Evolutionary conservation across 2,329 filamentous ascomycete species (phyloP).

Genomic region (Camptophora hylomeconis): DNA sequence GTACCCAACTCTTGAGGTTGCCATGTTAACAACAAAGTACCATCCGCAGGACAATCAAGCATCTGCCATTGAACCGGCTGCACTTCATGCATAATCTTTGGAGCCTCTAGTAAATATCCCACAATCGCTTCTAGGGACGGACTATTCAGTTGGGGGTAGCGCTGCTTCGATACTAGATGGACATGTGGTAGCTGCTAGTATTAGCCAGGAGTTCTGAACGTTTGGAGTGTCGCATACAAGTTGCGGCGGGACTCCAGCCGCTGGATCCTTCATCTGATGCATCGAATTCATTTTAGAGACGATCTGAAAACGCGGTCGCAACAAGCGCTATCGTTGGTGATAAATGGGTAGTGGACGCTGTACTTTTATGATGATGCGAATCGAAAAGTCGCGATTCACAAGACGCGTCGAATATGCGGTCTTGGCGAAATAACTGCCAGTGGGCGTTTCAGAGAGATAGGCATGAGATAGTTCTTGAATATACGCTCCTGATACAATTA

Average conservation of each 20-base stretch:
- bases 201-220: constrained; percentile 4
- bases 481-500: too few species aligned
- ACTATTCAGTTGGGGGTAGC: constrained; percentile 61
- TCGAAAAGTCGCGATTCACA: too few species aligned
- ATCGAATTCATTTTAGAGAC: too few species aligned
- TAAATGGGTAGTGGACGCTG: too few species aligned
- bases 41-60: constrained; percentile 68
- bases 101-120: constrained; percentile 70
- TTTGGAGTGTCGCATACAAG: constrained; percentile 22
- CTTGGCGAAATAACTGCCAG: too few species aligned
- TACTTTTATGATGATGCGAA: too few species aligned
- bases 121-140: constrained; percentile 66
- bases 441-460: too few species aligned
- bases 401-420: too few species aligned
- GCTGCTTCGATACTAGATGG: constrained; percentile 73
- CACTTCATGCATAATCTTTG: constrained; percentile 70
- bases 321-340: too few species aligned
- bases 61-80: constrained; percentile 91
- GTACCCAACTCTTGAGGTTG: constrained; percentile 61
- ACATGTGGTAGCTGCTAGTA: constrained; percentile 63
- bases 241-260: constrained; percentile 32
- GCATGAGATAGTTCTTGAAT: too few species aligned
- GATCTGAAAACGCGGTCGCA: too few species aligned
- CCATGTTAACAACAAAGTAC: constrained; percentile 76
- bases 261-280: constrained; percentile 37